Base-by-base conservation (phyloP, 2,329 filamentous ascomycete species). In the Plenodomus lindquistii region DNA sequence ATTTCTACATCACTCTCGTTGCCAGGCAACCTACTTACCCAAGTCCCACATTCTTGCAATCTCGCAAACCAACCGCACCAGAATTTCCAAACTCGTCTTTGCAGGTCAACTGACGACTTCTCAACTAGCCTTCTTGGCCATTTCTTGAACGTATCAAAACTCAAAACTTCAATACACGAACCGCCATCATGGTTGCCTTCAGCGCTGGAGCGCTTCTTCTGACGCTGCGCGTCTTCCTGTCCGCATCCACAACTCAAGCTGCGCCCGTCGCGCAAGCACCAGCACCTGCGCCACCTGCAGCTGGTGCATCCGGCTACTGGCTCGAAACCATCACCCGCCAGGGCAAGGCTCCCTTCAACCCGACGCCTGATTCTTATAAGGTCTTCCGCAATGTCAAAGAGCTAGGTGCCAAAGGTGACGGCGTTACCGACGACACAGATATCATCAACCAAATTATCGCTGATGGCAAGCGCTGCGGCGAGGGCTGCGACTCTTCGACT, bases 371-470 rank as follows among this genome's bases (percentile, higher is more conserved):
- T 62, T 73, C 74, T 65, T 94, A 90, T 79, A 81, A 88, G 70
- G 62, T 81, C 59, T 81, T 73, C 66, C 78, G 78, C 60, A 78
- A 81, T 49, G 77, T 80, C 46, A 75, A 69, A 54, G 70, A 71
- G 50, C 77, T 66, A 42, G 74, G 69, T 43, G 72, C 73, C 40
- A 65, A 63, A 73, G 82, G 83, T 55, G 83, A 87, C 60, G 85
- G 85, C 13, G 72, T 76, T 0, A 88, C 87, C 20, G 93, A 97
- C 69, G 92, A 97, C 67, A 96, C 92, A 0, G 85, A 74, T 1
- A 90, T 92, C 46, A 96, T 97, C 81, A 97, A 96, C 76, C 72
- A 77, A 35, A 91, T 91, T 56, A 88, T 97, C 63, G 79, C 83
- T 4, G 82, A 84, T n/a, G 90, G 91, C 21, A 79, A 81, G 62